Conservation (phyloP, 345 rosid species). For the Aquilaria sinensis region DNA sequence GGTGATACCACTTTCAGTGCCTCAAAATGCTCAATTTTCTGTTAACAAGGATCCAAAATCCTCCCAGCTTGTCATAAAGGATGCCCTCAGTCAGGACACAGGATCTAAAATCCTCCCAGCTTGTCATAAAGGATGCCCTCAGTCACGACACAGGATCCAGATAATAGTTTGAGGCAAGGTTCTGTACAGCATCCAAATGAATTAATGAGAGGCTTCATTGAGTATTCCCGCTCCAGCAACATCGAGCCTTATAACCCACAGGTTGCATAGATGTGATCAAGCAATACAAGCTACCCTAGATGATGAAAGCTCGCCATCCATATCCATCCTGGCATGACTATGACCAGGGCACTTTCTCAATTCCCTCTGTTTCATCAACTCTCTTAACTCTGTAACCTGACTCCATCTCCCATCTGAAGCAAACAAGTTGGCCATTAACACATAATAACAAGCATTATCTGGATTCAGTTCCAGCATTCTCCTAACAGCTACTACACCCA, state of each 20-base stretch:
- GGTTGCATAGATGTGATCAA: conserved; percentile 1
- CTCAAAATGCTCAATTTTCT: no score
- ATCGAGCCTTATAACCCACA: background rate
- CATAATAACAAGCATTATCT: conserved; percentile 70
- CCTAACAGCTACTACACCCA: conserved; percentile 59
- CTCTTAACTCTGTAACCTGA: conserved; percentile 54
- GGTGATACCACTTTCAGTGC: no score
- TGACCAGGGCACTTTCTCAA: conserved; percentile 50
- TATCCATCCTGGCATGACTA: conserved; percentile 49
- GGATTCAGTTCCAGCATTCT: conserved; percentile 63
- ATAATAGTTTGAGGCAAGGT: no score
- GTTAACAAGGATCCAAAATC: no score
- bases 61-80: no score
- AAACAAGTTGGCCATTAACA: conserved; percentile 66
- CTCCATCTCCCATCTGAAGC: conserved; percentile 86
- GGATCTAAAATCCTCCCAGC: no score
- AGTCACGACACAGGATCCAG: no score
- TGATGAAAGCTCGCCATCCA: conserved; percentile 10
- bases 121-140: no score
- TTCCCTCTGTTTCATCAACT: conserved; percentile 63
- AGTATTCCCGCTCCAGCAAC: background rate
- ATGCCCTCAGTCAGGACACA: no score
- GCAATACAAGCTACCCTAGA: conserved; percentile 23
- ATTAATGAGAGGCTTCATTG: background rate
- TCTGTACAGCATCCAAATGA: no score